Evolutionary conservation across 176 grass and related monocot genomes (phyloP).

Genomic region (Musa acuminata): DNA sequence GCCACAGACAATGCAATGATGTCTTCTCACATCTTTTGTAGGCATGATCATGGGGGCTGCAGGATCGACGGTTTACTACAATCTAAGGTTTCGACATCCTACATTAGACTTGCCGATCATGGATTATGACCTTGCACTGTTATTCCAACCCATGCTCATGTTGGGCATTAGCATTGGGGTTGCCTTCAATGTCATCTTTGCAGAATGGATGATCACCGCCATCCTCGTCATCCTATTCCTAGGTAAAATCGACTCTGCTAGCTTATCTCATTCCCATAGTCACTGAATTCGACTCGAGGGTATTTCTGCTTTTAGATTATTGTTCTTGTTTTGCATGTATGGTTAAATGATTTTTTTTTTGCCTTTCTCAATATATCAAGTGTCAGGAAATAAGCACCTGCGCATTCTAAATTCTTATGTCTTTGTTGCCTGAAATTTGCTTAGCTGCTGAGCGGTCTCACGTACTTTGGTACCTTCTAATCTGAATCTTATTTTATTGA

Average conservation of each 20-base stretch:
- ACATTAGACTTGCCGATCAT: constrained; percentile 1
- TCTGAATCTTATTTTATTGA: neutral
- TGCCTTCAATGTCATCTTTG: constrained; percentile 11
- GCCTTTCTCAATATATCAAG: neutral
- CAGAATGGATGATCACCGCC: constrained; percentile 7
- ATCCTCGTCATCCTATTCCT: constrained; percentile 10
- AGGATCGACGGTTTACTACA: constrained; percentile 3
- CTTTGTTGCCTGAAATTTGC: neutral
- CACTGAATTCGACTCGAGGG: neutral
- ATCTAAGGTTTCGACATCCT: neutral
- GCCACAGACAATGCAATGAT: neutral
- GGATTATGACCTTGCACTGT: constrained; percentile 7
- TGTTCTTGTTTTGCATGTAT: neutral
- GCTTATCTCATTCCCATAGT: neutral
- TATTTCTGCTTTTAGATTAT: neutral
- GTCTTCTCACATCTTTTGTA: neutral
- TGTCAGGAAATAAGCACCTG: neutral
- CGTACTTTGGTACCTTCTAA: neutral
- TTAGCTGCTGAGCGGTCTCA: neutral
- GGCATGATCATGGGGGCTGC: constrained; percentile 11
- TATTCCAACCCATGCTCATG: constrained; percentile 10
- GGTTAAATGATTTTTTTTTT: neutral
- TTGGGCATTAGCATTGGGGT: constrained; percentile 10
- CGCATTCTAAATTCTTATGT: neutral
- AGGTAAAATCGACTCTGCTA: neutral